Percentiles rank a stretch among this genome's conserved stretches.
Conservation (phyloP, 2,329 filamentous ascomycete species). For the Alternaria panax region DNA sequence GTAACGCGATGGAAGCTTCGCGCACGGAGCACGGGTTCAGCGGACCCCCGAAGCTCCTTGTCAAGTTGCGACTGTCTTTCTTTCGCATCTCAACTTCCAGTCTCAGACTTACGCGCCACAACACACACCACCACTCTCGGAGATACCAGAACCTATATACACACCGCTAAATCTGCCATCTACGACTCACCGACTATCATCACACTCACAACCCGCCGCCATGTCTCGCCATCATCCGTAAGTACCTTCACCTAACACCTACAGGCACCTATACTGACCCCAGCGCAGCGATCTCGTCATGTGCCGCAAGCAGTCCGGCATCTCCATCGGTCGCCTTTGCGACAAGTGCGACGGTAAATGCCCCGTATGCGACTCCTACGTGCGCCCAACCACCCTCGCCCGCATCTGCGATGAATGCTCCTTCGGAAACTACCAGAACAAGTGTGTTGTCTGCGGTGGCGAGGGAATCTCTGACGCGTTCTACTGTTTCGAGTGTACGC, state of each 20-base stretch:
- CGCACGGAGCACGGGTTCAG: constrained; percentile 35
- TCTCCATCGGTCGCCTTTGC: constrained; percentile 97
- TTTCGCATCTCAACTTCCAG: constrained; percentile 19
- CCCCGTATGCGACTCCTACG: constrained; percentile 98
- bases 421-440: constrained; percentile 99
- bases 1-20: constrained; percentile 29
- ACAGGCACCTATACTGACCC: constrained; percentile 12
- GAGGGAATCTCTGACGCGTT: constrained; percentile 98
- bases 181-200: not conserved
- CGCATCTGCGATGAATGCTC: constrained; percentile 99
- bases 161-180: not conserved
- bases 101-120: constrained; percentile 6
- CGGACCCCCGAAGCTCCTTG: constrained; percentile 18
- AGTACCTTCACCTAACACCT: constrained; percentile 47
- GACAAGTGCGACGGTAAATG: constrained; percentile 99
- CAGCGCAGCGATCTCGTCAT: constrained; percentile 85
- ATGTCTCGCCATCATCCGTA: constrained; percentile 97
- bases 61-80: constrained; percentile 9
- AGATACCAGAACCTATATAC: not conserved
- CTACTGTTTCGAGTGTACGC: constrained; percentile 98
- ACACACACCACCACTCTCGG: not conserved
- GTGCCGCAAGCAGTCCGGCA: constrained; percentile 98
- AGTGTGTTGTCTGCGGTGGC: constrained; percentile 97
- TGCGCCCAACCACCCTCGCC: constrained; percentile 94
- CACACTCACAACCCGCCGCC: constrained; percentile 30